Conservation (phyloP, 441 rosid genomes). For the Erodium moschatum region DNA sequence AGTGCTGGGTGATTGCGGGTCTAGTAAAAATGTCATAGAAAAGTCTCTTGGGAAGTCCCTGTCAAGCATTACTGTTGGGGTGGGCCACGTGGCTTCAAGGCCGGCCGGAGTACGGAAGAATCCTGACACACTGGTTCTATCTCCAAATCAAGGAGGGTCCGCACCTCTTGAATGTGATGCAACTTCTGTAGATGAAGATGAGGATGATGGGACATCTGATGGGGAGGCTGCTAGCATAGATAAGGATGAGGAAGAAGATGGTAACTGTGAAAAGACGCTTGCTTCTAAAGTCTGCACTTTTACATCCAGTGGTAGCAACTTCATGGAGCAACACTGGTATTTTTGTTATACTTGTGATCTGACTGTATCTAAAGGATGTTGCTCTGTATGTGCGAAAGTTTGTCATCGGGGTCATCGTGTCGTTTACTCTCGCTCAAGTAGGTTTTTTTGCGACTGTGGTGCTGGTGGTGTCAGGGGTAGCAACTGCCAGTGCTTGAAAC, state of each 20-base stretch:
- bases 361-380: slow-evolving; percentile 96
- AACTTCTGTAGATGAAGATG: slow-evolving; percentile 96
- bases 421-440: slow-evolving; percentile 96
- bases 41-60: slow-evolving; percentile 46
- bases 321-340: slow-evolving; percentile 99
- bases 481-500: slow-evolving; percentile 97
- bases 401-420: slow-evolving; percentile 99
- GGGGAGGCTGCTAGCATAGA: slow-evolving; percentile 98
- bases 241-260: slow-evolving; percentile 97
- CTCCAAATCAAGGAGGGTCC: slow-evolving; percentile 68
- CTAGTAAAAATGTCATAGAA: slow-evolving; percentile 42
- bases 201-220: slow-evolving; percentile 99
- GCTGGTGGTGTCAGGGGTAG: slow-evolving; percentile 99
- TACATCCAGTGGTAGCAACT: slow-evolving; percentile 99
- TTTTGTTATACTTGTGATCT: slow-evolving; percentile 99
- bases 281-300: slow-evolving; percentile 98
- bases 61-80: slow-evolving; percentile 34
- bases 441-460: slow-evolving; percentile 99
- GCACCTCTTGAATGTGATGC: slow-evolving; percentile 89
- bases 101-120: slow-evolving; percentile 61
- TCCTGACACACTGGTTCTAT: slow-evolving; percentile 63
- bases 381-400: slow-evolving; percentile 99
- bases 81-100: slow-evolving; percentile 51
- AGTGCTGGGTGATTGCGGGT: slow-evolving; percentile 60
- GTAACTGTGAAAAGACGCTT: slow-evolving; percentile 82